Evolutionary conservation across 495 filamentous ascomycete genomes (phyloP), one percentile per base, ranked within the genome.

Genomic region (Aspergillus homomorphus): DNA sequence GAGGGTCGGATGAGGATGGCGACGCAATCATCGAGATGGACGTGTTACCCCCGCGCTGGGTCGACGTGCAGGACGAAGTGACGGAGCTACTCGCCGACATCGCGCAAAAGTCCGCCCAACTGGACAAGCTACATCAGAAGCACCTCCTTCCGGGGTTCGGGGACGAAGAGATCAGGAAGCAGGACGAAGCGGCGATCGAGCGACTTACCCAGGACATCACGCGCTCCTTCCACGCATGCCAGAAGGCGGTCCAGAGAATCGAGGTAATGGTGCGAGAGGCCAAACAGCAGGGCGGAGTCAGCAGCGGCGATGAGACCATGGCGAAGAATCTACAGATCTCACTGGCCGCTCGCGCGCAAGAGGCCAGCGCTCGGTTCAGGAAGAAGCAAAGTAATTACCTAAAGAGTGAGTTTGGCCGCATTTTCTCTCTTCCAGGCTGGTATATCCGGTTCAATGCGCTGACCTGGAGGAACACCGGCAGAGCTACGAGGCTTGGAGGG

Each of bases 1-100:
- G 82, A 59, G 88, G 82, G 46, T 89, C 89, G 70, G 89, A 92
- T 48, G 84, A 89, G 67, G 91, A 96, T 70, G 93, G 92, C 60
- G 94, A 98, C 71, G 89, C 90, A 18, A 84, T 98, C 51, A 98
- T 98, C 62, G 94, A 98, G 78, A 98, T 98, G 94, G 93, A 97
- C 73, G 78, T 96, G 14, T 81, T 98, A 10, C 95, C 94, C 0
- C 94, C 95, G 42, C 87, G 93, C 53, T 98, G 94, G 95, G 85
- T 91, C 57, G 95, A 98, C 74, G 80, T 97, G 56, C 91, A 90
- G 66, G 94, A 97, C 62, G 92, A 98, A 67, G 91, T 98, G 48
- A 86, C 88, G 8, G 90, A 96, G 38, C 69, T 88, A 18, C 79
- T 98, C n/a, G 77, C 82, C 54, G 86, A 87, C 54, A 90, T 98